These are phyloP conservation scores for Penicillium pancosmium DNA, from an alignment of 495 filamentous ascomycete genomes.

Conservation along the genomic window DNA sequence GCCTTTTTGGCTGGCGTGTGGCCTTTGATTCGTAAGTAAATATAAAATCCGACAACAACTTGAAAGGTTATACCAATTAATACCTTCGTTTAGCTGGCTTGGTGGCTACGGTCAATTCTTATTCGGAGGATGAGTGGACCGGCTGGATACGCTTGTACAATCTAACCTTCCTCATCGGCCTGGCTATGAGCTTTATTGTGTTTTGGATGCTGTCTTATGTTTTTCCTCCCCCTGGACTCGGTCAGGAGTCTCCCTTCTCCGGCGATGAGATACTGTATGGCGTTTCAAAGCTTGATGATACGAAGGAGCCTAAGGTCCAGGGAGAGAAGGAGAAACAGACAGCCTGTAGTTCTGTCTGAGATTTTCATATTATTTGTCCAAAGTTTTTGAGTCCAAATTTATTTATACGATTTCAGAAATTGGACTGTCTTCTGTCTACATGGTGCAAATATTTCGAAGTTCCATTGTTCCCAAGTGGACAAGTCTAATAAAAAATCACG, in stretches of 20 bases:
- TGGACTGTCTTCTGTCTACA: too few species aligned
- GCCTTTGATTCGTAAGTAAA: constrained; percentile 36
- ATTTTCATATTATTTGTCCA: too few species aligned
- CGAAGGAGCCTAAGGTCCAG: background rate
- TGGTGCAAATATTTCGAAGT: too few species aligned
- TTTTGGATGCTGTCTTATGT: constrained; percentile 35
- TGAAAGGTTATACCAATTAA: background rate
- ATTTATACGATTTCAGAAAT: too few species aligned
- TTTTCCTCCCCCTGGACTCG: constrained; percentile 31
- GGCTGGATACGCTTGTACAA: constrained; percentile 33
- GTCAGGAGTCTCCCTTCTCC: background rate
- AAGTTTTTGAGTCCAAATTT: too few species aligned
- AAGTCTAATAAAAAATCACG: too few species aligned
- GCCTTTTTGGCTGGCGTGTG: constrained; percentile 43
- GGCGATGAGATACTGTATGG: constrained; percentile 3
- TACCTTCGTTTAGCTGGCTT: constrained; percentile 7
- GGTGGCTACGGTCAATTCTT: constrained; percentile 31
- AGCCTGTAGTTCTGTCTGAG: background rate
- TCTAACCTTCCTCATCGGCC: constrained; percentile 45
- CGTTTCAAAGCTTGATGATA: background rate
- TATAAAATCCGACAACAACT: background rate
- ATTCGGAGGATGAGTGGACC: constrained; percentile 4
- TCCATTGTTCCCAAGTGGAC: too few species aligned
- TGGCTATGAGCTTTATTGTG: constrained; percentile 38
- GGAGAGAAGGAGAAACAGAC: background rate